These are phyloP conservation scores for Allantophomopsis lycopodina DNA, from an alignment of 2,329 filamentous ascomycete genomes.

Conservation along the genomic window DNA sequence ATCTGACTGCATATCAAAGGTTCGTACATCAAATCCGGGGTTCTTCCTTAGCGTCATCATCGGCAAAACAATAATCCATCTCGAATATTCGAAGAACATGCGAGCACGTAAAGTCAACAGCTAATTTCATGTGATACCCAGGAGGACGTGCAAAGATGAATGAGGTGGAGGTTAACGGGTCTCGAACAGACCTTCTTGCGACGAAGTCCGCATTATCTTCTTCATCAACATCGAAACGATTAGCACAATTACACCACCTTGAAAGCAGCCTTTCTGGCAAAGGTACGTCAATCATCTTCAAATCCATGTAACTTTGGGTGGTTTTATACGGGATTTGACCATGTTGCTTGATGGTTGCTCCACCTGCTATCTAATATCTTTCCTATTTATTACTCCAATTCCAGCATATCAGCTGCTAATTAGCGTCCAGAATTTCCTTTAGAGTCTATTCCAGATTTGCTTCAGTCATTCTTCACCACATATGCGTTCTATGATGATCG, in stretches of 20 bases:
- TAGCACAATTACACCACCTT: conserved; percentile 37
- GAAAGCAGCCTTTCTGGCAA: conserved; percentile 41
- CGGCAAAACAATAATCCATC: no score
- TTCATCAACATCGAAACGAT: conserved; percentile 49
- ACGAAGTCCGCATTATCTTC: conserved; percentile 35
- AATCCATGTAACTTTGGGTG: no score
- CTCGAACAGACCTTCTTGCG: conserved; percentile 36
- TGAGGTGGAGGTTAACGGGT: conserved; percentile 30
- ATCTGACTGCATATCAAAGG: no score
- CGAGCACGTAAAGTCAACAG: background rate
- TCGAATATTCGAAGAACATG: background rate
- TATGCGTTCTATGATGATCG: conserved; percentile 82
- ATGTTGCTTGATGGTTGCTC: no score
- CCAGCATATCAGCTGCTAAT: no score
- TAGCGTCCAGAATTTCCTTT: no score
- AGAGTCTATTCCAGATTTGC: conserved; percentile 5
- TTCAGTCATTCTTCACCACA: conserved; percentile 72
- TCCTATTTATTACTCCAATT: no score
- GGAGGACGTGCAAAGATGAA: conserved; percentile 27
- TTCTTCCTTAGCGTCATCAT: background rate
- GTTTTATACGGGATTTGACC: no score
- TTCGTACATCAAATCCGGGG: background rate
- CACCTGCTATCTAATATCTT: no score
- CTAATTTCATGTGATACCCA: no score
- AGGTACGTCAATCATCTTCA: conserved; percentile 24